A percentile compares a stretch with the other conserved stretches of the same genome.
phyloP scores from a whole-genome alignment of 768 basidiomycete genomes.

The Suillus clintonianus region DNA sequence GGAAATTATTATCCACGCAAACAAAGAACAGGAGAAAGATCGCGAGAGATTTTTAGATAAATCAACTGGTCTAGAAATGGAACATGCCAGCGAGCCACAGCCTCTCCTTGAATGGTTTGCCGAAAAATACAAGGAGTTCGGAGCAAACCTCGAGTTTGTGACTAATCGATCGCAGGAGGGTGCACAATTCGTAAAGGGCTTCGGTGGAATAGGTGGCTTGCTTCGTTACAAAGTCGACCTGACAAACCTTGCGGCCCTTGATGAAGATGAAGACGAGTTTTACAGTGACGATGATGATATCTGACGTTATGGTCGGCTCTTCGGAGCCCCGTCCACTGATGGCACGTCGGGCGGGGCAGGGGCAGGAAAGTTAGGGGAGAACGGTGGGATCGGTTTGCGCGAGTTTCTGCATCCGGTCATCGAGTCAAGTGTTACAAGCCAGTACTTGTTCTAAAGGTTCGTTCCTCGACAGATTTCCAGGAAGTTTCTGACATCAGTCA shows the following conservation, averaged over 20 bases:
- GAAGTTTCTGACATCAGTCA: no score
- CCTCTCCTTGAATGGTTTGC: constrained; percentile 97
- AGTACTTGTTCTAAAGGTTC: background rate
- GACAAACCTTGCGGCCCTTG: constrained; percentile 68
- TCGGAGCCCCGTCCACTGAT: constrained; percentile 70
- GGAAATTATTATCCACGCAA: constrained; percentile 78
- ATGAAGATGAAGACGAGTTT: constrained; percentile 86
- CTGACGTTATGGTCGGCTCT: constrained; percentile 88
- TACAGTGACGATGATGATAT: constrained; percentile 74
- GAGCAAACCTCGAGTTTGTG: constrained; percentile 93
- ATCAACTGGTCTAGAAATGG: constrained; percentile 95
- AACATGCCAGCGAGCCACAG: constrained; percentile 78
- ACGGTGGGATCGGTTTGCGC: background rate
- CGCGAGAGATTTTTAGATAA: constrained; percentile 95
- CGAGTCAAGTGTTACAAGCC: background rate
- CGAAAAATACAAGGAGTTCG: constrained; percentile 98
- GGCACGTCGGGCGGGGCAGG: constrained; percentile 71
- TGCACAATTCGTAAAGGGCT: constrained; percentile 96
- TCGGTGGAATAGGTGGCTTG: constrained; percentile 96
- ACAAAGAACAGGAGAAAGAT: constrained; percentile 87
- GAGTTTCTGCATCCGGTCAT: background rate
- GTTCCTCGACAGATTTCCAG: background rate
- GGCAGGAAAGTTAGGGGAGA: constrained; percentile 21
- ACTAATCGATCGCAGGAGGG: constrained; percentile 97
- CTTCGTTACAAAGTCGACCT: constrained; percentile 98